Evolutionary conservation across 192 early-diverging fungal species (phyloP).

Genomic region (Linnemannia elongata): DNA sequence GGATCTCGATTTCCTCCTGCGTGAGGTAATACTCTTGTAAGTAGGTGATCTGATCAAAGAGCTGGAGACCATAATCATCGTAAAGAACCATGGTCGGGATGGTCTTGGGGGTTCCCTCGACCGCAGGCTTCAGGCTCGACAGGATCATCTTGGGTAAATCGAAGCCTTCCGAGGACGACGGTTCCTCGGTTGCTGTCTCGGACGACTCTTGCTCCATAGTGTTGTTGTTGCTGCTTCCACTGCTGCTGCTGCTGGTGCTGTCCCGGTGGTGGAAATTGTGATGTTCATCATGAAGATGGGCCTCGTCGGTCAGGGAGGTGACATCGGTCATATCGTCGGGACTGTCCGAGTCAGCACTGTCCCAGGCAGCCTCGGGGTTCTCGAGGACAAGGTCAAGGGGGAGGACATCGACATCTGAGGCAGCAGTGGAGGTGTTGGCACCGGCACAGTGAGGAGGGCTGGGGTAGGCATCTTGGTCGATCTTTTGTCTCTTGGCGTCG

Average conservation of each 20-base stretch:
- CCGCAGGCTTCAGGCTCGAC: slow-evolving; percentile 35
- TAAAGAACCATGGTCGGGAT: slow-evolving; percentile 92
- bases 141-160: slow-evolving; percentile 49
- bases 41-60: slow-evolving; percentile 94
- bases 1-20: slow-evolving; percentile 86
- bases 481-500: slow-evolving; percentile 12
- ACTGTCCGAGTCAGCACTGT: slow-evolving; percentile 31
- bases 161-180: background rate
- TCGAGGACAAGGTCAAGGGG: slow-evolving; percentile 7
- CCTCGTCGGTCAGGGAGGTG: background rate
- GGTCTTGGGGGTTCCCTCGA: slow-evolving; percentile 55
- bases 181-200: no score
- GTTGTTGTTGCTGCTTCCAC: slow-evolving; percentile 10
- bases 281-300: background rate
- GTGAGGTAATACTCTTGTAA: slow-evolving; percentile 91
- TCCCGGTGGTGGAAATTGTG: background rate
- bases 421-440: background rate
- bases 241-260: slow-evolving; percentile 3
- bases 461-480: slow-evolving; percentile 21
- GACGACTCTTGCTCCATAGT: background rate
- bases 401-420: slow-evolving; percentile 10
- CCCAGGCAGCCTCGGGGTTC: slow-evolving; percentile 4
- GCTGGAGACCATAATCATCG: slow-evolving; percentile 83
- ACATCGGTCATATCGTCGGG: slow-evolving; percentile 31
- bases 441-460: slow-evolving; percentile 10